Evolutionary conservation across 345 rosid genomes (phyloP), one percentile per base, ranked within the genome.

Genomic region (Populus euphratica): DNA sequence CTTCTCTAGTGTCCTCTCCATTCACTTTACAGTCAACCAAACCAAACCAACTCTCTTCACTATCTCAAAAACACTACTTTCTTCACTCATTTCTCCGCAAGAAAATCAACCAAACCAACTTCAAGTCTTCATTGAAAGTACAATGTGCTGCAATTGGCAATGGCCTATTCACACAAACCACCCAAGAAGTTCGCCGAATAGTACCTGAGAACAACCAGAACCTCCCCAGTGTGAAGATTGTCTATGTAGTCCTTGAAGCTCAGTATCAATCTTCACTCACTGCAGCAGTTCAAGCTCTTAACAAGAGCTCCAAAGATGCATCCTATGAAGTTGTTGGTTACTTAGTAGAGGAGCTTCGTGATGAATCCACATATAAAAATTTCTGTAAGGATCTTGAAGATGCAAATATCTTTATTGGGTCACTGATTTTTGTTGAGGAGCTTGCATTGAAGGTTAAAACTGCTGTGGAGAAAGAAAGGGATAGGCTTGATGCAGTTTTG

Each of bases 171-270:
- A 96, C 99, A 12, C 99, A 96, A 74, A 96, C 98, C 0, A 84
- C 93, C 23, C 98, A 81, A 2, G 99, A 96, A 75, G 99, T 93
- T 70, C 97, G 98, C 18, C 86, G 99, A 76, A 84, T 96, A 2
- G 94, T 96, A 20, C 97, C 98, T 6, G 90, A 87, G 65, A 87
- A 88, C 6, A 86, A 83, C 70, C 86, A 83, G n/a, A 86, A 87
- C 73, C 88, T 90, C 72, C 98, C 99, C 7, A 83, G 87, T 1
- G 99, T 96, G 39, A 96, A 93, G 70, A 77, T 92, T 72, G 99
- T 93, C 49, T 96, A 96, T 77, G 98, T 93, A 0, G 98, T 96
- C 76, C 96, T 96, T 70, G 99, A 96, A 87, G 99, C 98, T 10
- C 99, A 96, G 87, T 96, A 96, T 82, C 98, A 96, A 66, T 90